Conservation (phyloP, 345 rosid species). For the Lumnitzera littorea region DNA sequence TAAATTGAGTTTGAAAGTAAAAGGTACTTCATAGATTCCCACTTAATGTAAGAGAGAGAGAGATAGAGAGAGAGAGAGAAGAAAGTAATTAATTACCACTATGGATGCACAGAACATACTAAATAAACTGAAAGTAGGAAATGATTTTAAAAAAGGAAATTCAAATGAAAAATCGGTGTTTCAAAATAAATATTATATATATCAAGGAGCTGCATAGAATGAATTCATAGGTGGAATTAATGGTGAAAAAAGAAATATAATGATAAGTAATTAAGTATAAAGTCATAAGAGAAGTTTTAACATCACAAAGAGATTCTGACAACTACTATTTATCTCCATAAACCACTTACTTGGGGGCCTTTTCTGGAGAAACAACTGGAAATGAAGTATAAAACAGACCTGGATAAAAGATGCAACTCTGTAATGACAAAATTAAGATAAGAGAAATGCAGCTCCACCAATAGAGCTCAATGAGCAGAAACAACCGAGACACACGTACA, state of each 20-base stretch:
- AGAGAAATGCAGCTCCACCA: neutral
- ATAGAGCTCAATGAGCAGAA: neutral
- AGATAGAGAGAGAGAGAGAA: neutral
- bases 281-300: slow-evolving; percentile 1
- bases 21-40: too few species aligned
- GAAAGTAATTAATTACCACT: too few species aligned
- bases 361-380: slow-evolving; percentile 69
- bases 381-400: slow-evolving; percentile 79
- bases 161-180: too few species aligned
- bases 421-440: neutral
- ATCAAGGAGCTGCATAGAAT: neutral
- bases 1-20: too few species aligned
- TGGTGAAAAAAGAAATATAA: neutral
- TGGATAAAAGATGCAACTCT: slow-evolving; percentile 27
- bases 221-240: neutral
- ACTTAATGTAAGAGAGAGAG: neutral
- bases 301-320: neutral
- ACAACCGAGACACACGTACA: too few species aligned
- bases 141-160: too few species aligned
- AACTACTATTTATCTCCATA: slow-evolving; percentile 1
- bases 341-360: slow-evolving; percentile 72
- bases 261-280: neutral
- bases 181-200: too few species aligned
- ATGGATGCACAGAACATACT: too few species aligned
- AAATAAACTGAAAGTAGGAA: too few species aligned